phyloP scores from a whole-genome alignment of 257 asterid genomes.

The Salvia rosmarinus region DNA sequence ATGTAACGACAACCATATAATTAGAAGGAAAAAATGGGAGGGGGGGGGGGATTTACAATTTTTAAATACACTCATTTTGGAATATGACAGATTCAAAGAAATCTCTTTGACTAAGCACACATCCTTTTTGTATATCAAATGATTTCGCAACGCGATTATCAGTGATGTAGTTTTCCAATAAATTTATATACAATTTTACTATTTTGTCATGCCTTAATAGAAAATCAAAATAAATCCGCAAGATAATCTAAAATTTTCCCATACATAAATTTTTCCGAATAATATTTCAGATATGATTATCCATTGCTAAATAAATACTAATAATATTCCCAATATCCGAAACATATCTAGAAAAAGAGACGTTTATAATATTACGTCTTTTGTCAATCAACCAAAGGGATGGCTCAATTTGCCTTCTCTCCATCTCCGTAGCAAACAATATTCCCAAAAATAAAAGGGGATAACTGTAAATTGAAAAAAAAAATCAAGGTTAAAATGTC shows the following conservation, averaged over 20 bases:
- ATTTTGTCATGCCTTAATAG: not conserved
- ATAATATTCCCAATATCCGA: not conserved
- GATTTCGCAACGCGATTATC: too few relatives aligned
- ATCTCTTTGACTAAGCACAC: not conserved
- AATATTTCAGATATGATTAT: constrained; percentile 7
- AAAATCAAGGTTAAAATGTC: constrained; percentile 20
- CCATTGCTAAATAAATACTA: not conserved
- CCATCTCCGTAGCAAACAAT: constrained; percentile 40
- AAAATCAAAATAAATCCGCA: not conserved
- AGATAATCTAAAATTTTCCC: not conserved
- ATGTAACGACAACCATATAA: too few relatives aligned
- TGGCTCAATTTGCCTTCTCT: constrained; percentile 23
- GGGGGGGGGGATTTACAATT: too few relatives aligned
- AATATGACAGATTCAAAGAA: not conserved
- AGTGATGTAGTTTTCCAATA: not conserved
- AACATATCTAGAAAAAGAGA: constrained; percentile 16
- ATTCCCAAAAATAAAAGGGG: not conserved
- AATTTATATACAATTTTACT: too few relatives aligned
- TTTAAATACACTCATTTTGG: not conserved
- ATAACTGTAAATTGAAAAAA: not conserved
- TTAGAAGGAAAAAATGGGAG: too few relatives aligned
- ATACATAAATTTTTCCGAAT: not conserved
- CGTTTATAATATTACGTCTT: constrained; percentile 36
- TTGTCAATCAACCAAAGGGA: constrained; percentile 37
- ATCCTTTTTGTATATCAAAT: too few relatives aligned